phyloP scores from a whole-genome alignment of 2,329 filamentous ascomycete species.

The Ophiostoma angusticollis region DNA sequence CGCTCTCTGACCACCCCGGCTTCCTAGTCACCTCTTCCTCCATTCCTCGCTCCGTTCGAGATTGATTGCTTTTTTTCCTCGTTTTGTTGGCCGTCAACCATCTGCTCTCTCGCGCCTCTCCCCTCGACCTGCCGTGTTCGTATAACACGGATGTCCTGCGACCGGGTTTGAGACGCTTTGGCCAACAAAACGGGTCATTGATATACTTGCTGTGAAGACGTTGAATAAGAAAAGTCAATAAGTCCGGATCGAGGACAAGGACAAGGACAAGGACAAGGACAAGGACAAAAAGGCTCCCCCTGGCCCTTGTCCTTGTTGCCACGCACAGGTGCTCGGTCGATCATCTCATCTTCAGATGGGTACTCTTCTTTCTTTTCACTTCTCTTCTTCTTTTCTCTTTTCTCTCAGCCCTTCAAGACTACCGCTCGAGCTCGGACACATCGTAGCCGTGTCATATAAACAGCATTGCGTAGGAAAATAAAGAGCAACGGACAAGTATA shows the following conservation, averaged over 20 bases:
- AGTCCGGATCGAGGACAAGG: no score
- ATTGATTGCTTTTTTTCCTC: slow-evolving; percentile 1
- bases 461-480: no score
- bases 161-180: slow-evolving; percentile 9
- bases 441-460: no score
- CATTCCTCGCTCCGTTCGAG: no score
- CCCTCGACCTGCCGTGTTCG: slow-evolving; percentile 3
- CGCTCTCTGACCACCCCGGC: no score
- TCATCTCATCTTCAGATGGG: neutral
- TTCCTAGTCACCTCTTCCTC: no score
- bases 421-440: no score
- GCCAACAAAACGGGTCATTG: slow-evolving; percentile 6
- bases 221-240: neutral
- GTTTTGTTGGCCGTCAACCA: no score
- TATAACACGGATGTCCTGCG: slow-evolving; percentile 8
- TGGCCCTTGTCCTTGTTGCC: no score
- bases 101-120: neutral
- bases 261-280: neutral
- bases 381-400: neutral
- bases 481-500: no score
- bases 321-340: no score
- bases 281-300: neutral
- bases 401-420: no score
- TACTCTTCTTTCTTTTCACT: neutral
- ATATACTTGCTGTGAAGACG: neutral